Conservation (phyloP, 2,329 filamentous ascomycete genomes). For the Epicoccum nigrum region DNA sequence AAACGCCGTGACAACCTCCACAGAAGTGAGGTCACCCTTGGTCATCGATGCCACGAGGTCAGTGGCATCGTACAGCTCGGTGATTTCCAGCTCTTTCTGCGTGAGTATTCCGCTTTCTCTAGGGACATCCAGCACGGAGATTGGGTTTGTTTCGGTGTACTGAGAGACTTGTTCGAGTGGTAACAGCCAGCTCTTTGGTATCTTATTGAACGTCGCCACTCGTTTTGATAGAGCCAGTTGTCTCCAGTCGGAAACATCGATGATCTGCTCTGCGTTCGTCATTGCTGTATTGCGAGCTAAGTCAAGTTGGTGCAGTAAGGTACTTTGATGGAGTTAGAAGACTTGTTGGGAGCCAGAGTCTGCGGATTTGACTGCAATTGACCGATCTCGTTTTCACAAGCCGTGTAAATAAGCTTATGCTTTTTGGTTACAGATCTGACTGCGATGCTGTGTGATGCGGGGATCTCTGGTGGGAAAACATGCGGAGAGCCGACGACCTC, state of each 20-base stretch:
- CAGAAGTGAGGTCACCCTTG: conserved; percentile 29
- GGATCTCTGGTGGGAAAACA: background rate
- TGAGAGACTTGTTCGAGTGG: conserved; percentile 26
- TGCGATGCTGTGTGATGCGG: background rate
- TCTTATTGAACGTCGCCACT: conserved; percentile 31
- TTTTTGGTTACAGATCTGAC: no score
- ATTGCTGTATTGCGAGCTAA: background rate
- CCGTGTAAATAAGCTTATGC: background rate
- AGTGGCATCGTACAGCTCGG: conserved; percentile 45
- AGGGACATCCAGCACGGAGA: conserved; percentile 41
- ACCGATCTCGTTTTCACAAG: no score
- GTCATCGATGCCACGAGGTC: conserved; percentile 36
- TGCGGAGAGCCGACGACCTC: conserved; percentile 17
- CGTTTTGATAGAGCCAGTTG: conserved; percentile 40
- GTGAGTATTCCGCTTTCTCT: conserved; percentile 40
- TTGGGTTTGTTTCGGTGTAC: conserved; percentile 26
- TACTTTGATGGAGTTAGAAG: background rate
- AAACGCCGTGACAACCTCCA: conserved; percentile 60
- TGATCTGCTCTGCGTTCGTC: background rate
- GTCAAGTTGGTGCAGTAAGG: background rate
- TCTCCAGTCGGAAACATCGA: conserved; percentile 36
- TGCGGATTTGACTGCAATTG: no score
- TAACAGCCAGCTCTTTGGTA: conserved; percentile 43
- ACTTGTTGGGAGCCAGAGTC: no score
- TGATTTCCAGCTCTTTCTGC: conserved; percentile 41